phyloP scores from a whole-genome alignment of 2,329 filamentous ascomycete genomes.

The Hypoxylon sp. region DNA sequence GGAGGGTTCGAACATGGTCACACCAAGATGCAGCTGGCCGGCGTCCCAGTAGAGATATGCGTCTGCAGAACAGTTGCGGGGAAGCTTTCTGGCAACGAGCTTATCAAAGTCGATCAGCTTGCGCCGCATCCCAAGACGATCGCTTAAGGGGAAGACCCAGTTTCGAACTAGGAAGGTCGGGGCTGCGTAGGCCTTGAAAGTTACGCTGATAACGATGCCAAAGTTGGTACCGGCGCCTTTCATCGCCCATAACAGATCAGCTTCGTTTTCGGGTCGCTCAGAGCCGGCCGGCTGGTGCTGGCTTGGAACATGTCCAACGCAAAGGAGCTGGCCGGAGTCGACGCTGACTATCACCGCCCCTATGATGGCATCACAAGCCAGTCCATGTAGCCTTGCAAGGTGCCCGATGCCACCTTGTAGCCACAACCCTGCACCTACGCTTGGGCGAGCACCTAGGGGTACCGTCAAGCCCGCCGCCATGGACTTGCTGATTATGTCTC shows the following conservation, averaged over 20 bases:
- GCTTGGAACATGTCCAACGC: conserved; percentile 63
- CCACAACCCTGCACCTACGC: conserved; percentile 72
- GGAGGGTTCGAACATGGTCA: conserved; percentile 61
- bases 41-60: conserved; percentile 66
- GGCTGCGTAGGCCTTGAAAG: conserved; percentile 60
- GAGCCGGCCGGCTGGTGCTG: conserved; percentile 57
- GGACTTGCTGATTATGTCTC: conserved; percentile 62
- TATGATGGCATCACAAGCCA: conserved; percentile 70
- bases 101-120: conserved; percentile 57
- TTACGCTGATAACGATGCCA: conserved; percentile 66
- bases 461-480: conserved; percentile 64
- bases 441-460: conserved; percentile 70
- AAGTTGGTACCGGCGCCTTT: conserved; percentile 71
- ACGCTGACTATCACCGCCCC: conserved; percentile 69
- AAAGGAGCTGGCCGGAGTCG: conserved; percentile 59
- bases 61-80: conserved; percentile 61
- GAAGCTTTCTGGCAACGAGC: conserved; percentile 55
- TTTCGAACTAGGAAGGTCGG: conserved; percentile 55
- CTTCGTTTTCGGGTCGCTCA: conserved; percentile 59
- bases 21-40: conserved; percentile 61
- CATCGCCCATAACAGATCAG: conserved; percentile 66
- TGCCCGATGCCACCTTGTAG: conserved; percentile 75
- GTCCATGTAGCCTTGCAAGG: conserved; percentile 65
- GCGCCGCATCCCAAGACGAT: conserved; percentile 48
- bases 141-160: conserved; percentile 55